Base-by-base conservation (phyloP, 768 basidiomycete species). In the Mrakia frigida region DNA sequence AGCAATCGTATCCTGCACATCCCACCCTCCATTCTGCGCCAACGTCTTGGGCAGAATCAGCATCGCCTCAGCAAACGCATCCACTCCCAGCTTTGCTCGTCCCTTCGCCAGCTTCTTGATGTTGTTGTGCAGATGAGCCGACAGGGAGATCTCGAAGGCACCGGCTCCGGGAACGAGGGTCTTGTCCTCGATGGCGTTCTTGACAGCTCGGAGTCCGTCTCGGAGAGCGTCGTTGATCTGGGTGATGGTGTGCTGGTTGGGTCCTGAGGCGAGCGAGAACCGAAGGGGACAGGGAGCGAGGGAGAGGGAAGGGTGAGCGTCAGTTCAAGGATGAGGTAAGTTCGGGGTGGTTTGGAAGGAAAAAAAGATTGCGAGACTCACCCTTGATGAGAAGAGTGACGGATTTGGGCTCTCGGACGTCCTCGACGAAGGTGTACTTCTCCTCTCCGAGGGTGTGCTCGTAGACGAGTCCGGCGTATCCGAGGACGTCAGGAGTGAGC, bases 361-460 rank as follows among this genome's bases (percentile, higher is more conserved):
- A 28, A 7, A 35, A 71, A 31, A 35, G 46, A 35, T 9, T 1
- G 18, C 5, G 43, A 16, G 37, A 79, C 82, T 79, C 73, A 86
- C 86, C 97, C 85, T 99, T 99, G 86, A 99, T 92, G 78, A 99
- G 87, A 75, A 99, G 87, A 6, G 97, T 98, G 73, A 98, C 97
- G 75, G 90, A 91, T 87, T 92, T 95, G 39, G 97, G 96, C 77
- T 91, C 89, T 84, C 91, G 93, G 83, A 98, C 96, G 79, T 99
- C 92, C 84, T 98, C 97, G 74, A 99, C 86, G 82, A 98, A 98
- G 0, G 97, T 99, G 84, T 88, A 99, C 82, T 98, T 99, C 82
- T 99, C 97, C 85, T 99, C 97, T 79, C 97, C 97, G 43, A 99
- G 88, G 28, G 95, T 98, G 84, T 98, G 94, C 85, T 99, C 97